phyloP scores from a whole-genome alignment of 83 land plant genomes.

The Larix sibirica region DNA sequence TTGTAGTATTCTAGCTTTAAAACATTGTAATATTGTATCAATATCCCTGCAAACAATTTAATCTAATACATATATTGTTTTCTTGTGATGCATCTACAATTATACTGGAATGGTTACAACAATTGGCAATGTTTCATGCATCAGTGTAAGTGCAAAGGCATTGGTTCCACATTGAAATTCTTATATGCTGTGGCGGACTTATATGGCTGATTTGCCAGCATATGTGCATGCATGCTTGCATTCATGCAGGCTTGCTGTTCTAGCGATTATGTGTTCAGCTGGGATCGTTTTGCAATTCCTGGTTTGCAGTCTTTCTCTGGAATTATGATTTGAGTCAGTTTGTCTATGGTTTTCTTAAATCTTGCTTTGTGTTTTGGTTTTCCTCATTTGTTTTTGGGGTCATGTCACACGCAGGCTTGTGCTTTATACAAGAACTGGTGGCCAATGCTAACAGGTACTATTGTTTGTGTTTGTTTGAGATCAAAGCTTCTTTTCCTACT shows the following conservation, averaged over 20 bases:
- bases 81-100: background rate
- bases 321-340: background rate
- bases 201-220: conserved; percentile 53
- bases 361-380: background rate
- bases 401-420: conserved; percentile 71
- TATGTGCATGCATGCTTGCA: conserved; percentile 55
- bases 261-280: conserved; percentile 80
- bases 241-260: conserved; percentile 56
- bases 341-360: background rate
- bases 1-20: background rate
- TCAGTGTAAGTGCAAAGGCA: conserved; percentile 13
- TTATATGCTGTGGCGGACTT: background rate
- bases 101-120: background rate
- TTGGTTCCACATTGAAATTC: background rate
- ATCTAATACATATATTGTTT: background rate
- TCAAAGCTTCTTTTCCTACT: background rate
- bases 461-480: background rate
- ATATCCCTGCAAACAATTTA: background rate
- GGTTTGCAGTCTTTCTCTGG: conserved; percentile 36
- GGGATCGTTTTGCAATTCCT: conserved; percentile 85
- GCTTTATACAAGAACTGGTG: conserved; percentile 95
- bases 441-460: conserved; percentile 91
- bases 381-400: background rate
- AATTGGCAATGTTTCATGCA: background rate
- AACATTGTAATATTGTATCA: background rate